Evolutionary conservation across 108 stramenopile species (phyloP).

Genomic region (Pseudonitzschia multistriata): DNA sequence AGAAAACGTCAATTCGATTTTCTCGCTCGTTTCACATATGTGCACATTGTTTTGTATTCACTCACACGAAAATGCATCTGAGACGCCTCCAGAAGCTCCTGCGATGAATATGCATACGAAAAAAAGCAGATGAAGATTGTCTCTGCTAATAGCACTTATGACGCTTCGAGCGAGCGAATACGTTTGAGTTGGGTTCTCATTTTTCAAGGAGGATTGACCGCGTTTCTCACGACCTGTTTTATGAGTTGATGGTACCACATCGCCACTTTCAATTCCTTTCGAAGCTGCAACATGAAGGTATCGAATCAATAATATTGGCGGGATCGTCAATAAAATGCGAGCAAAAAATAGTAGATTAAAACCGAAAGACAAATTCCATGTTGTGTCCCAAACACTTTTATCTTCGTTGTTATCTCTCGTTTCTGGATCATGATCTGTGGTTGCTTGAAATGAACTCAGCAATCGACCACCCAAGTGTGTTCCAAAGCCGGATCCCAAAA

Average conservation of each 20-base stretch:
- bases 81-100: slow-evolving; percentile 83
- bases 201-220: slow-evolving; percentile 1
- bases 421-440: not conserved
- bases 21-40: not conserved
- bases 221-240: not conserved
- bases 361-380: not conserved
- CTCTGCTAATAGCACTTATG: slow-evolving; percentile 16
- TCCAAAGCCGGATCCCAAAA: slow-evolving; percentile 92
- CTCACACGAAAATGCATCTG: slow-evolving; percentile 91
- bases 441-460: not conserved
- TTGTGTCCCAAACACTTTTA: not conserved
- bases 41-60: not conserved
- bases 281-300: slow-evolving; percentile 42
- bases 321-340: slow-evolving; percentile 61
- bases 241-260: not conserved
- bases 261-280: slow-evolving; percentile 8
- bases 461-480: slow-evolving; percentile 54
- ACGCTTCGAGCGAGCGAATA: not conserved
- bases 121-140: slow-evolving; percentile 79
- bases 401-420: not conserved
- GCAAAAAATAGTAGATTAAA: slow-evolving; percentile 19
- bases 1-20: not conserved
- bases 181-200: not conserved
- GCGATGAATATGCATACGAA: slow-evolving; percentile 81
- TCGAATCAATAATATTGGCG: slow-evolving; percentile 53